Percentiles rank a stretch among this genome's conserved stretches.
Evolutionary conservation across 1,284 basidiomycete genomes (phyloP).

Genomic region (Abortiporus biennis): DNA sequence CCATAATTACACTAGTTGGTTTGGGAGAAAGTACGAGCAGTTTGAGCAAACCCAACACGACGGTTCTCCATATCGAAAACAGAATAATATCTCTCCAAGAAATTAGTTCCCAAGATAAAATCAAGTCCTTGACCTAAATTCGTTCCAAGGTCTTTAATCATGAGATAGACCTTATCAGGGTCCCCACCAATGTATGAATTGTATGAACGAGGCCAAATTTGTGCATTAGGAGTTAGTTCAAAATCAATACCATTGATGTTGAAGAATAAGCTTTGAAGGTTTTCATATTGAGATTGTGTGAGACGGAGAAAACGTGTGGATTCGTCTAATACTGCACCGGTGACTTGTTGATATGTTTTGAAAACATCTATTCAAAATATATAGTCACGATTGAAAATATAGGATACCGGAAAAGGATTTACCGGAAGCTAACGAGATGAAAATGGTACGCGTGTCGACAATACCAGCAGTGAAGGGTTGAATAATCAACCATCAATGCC

Average conservation of each 20-base stretch:
- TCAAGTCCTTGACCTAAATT: conserved; percentile 18
- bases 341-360: conserved; percentile 15
- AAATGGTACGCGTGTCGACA: conserved; percentile 22
- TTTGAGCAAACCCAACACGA: conserved; percentile 36
- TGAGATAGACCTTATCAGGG: conserved; percentile 21
- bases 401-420: conserved; percentile 30
- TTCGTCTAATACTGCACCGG: conserved; percentile 17
- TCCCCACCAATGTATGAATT: conserved; percentile 22
- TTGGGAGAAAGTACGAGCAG: conserved; percentile 28
- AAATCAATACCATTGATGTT: conserved; percentile 22
- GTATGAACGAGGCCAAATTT: conserved; percentile 39
- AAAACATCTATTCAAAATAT: conserved; percentile 18
- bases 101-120: conserved; percentile 27
- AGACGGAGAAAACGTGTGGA: conserved; percentile 19
- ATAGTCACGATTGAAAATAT: conserved; percentile 4
- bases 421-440: conserved; percentile 31
- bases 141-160: conserved; percentile 18
- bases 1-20: too few species aligned
- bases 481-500: conserved; percentile 22
- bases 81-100: conserved; percentile 55
- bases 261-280: conserved; percentile 22
- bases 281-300: conserved; percentile 15
- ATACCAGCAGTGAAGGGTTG: conserved; percentile 20
- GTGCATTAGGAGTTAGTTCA: conserved; percentile 45
- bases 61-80: conserved; percentile 50